These are phyloP conservation scores for Phytophthora colocasiae DNA, from an alignment of 352 stramenopile genomes.

Conservation along the genomic window DNA sequence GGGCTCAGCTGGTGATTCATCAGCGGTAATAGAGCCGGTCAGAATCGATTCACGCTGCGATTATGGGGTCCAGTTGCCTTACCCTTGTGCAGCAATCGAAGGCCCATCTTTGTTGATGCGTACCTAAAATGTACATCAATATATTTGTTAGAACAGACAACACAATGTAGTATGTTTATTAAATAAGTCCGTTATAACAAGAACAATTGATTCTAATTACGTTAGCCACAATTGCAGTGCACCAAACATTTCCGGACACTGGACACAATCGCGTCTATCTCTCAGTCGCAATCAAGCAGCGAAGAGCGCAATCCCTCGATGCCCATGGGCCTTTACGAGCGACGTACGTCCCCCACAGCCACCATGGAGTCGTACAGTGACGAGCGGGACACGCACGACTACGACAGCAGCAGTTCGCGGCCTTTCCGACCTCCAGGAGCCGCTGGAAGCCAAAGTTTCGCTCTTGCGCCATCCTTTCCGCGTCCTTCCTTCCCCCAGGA, in stretches of 20 bases:
- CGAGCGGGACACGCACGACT: neutral
- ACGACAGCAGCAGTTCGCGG: neutral
- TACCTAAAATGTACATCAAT: neutral
- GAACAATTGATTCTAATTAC: neutral
- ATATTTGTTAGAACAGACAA: too few relatives aligned
- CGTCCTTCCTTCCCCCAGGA: constrained; percentile 36
- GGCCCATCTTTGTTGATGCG: constrained; percentile 10
- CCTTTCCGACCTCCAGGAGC: constrained; percentile 1
- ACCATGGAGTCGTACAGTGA: constrained; percentile 3
- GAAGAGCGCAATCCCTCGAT: constrained; percentile 3
- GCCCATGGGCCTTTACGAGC: constrained; percentile 18
- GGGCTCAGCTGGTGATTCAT: constrained; percentile 5
- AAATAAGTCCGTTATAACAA: too few relatives aligned
- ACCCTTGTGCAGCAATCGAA: constrained; percentile 3
- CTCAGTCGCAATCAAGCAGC: constrained; percentile 24
- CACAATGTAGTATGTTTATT: too few relatives aligned
- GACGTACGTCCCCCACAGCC: neutral
- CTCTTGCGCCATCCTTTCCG: constrained; percentile 18
- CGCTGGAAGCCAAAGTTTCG: neutral
- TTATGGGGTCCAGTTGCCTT: neutral
- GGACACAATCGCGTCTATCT: neutral
- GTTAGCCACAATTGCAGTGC: neutral
- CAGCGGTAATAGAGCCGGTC: constrained; percentile 16
- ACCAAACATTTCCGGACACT: too few relatives aligned
- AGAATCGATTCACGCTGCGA: neutral